A percentile compares a stretch with the other conserved stretches of the same genome.
These are phyloP conservation scores for Filosporella fistucella DNA, from an alignment of 495 filamentous ascomycete species.

Conservation along the genomic window DNA sequence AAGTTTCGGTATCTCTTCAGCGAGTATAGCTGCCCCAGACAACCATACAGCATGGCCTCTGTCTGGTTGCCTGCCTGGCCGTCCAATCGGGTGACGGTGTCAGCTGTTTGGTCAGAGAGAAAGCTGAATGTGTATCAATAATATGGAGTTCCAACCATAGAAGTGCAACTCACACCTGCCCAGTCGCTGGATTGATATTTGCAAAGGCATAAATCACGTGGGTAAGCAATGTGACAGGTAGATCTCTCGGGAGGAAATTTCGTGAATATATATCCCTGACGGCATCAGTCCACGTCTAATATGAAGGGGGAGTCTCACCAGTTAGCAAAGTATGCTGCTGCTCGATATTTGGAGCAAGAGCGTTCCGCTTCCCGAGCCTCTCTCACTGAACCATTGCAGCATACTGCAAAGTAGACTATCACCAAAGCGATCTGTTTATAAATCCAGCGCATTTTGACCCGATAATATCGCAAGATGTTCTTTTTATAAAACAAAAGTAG, in stretches of 20 bases:
- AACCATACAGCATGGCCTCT: slow-evolving; percentile 66
- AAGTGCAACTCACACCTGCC: slow-evolving; percentile 54
- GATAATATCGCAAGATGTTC: too few relatives aligned
- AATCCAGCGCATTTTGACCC: too few relatives aligned
- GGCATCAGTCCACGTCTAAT: too few relatives aligned
- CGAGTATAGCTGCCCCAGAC: slow-evolving; percentile 80
- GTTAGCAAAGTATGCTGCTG: background rate
- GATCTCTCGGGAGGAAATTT: slow-evolving; percentile 76
- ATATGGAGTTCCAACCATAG: background rate
- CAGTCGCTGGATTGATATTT: slow-evolving; percentile 57
- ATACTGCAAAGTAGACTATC: too few relatives aligned
- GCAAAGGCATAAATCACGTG: slow-evolving; percentile 78
- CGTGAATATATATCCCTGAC: slow-evolving; percentile 78
- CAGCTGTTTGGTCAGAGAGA: background rate
- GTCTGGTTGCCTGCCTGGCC: slow-evolving; percentile 6
- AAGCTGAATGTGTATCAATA: too few relatives aligned
- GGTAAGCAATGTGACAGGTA: slow-evolving; percentile 79
- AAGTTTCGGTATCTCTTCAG: slow-evolving; percentile 85
- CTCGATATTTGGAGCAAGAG: too few relatives aligned
- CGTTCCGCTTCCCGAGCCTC: too few relatives aligned
- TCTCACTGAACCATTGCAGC: too few relatives aligned
- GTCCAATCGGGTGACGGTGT: background rate
- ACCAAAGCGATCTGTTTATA: too few relatives aligned
- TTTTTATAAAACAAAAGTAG: too few relatives aligned
- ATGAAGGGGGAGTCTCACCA: background rate